Evolutionary conservation across 163 green algal genomes (phyloP).

Genomic region (Chlamydomonas reinhardtii): DNA sequence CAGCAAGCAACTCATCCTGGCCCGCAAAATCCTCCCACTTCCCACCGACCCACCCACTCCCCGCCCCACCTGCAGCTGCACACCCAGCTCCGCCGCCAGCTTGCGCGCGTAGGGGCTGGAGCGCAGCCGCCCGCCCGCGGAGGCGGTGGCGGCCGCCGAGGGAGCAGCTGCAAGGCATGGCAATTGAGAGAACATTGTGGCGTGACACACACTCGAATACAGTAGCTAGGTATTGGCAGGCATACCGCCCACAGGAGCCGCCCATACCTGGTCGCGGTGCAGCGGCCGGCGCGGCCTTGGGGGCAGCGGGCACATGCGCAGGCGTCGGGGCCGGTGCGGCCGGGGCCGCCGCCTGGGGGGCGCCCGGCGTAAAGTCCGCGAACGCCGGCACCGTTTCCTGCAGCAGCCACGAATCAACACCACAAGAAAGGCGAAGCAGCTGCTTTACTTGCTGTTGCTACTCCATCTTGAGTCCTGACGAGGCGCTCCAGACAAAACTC

Average conservation of each 20-base stretch:
- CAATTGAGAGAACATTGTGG: too few species aligned
- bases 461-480: too few species aligned
- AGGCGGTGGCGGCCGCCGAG: neutral
- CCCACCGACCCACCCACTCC: neutral
- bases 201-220: too few species aligned
- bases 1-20: too few species aligned
- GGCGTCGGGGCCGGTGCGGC: slow-evolving; percentile 6
- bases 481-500: too few species aligned
- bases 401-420: neutral
- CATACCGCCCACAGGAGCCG: too few species aligned
- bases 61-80: slow-evolving; percentile 48
- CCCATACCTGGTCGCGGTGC: neutral
- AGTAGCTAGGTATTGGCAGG: too few species aligned
- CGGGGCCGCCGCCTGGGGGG: neutral
- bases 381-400: slow-evolving; percentile 78
- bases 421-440: neutral
- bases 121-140: slow-evolving; percentile 70
- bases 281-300: neutral
- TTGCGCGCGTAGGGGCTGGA: slow-evolving; percentile 86
- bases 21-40: too few species aligned
- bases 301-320: neutral
- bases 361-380: slow-evolving; percentile 67
- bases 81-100: slow-evolving; percentile 80
- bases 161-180: neutral
- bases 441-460: too few species aligned